A percentile compares a stretch with the other conserved stretches of the same genome.
Conservation (phyloP, 179 eudicot genomes). For the Beta macrorhiza region DNA sequence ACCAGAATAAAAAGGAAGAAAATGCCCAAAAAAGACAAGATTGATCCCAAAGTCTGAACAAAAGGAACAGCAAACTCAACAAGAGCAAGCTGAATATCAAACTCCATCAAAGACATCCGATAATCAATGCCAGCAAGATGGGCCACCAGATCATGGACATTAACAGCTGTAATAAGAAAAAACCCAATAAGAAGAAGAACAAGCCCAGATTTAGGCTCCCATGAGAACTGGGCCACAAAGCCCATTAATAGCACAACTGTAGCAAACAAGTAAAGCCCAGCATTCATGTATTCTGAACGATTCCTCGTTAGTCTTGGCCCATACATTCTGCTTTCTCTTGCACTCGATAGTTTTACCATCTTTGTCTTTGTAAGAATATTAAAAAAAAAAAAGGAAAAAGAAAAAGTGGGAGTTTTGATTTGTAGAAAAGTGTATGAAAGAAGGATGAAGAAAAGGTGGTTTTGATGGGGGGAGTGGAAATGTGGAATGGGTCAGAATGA, state of each 20-base stretch:
- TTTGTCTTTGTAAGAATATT: neutral
- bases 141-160: slow-evolving; percentile 70
- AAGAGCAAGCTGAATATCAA: slow-evolving; percentile 62
- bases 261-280: slow-evolving; percentile 66
- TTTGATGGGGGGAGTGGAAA: no score
- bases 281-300: slow-evolving; percentile 73
- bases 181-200: slow-evolving; percentile 49
- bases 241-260: slow-evolving; percentile 53
- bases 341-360: slow-evolving; percentile 88
- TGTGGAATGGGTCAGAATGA: neutral
- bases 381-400: no score
- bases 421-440: neutral
- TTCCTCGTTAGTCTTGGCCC: slow-evolving; percentile 53
- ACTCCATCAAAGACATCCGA: slow-evolving; percentile 45
- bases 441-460: neutral
- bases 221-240: slow-evolving; percentile 51
- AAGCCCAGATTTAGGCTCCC: slow-evolving; percentile 58
- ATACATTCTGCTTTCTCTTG: slow-evolving; percentile 67
- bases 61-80: slow-evolving; percentile 77
- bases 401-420: neutral
- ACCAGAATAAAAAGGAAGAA: slow-evolving; percentile 65
- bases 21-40: slow-evolving; percentile 47
- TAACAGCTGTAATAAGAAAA: slow-evolving; percentile 39
- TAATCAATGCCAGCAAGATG: slow-evolving; percentile 72
- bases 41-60: slow-evolving; percentile 47